Evolutionary conservation across 768 basidiomycete species (phyloP).

Genomic region (Leccinum uliginosum): DNA sequence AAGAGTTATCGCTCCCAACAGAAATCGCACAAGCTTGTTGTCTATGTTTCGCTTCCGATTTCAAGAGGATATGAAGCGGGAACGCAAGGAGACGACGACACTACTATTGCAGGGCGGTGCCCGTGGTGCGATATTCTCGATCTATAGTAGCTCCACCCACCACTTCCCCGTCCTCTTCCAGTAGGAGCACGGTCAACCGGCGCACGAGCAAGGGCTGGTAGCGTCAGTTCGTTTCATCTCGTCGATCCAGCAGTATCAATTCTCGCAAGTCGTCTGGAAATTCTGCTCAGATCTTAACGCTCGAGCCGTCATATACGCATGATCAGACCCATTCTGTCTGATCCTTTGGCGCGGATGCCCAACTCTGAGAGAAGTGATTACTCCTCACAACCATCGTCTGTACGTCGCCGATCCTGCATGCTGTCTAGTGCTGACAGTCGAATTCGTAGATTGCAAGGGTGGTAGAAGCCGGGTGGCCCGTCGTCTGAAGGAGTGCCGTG

Average conservation of each 20-base stretch:
- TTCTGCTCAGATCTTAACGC: slow-evolving; percentile 41
- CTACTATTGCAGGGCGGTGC: slow-evolving; percentile 19
- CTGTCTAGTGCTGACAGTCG: no score
- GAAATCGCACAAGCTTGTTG: slow-evolving; percentile 76
- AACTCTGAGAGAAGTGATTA: slow-evolving; percentile 80
- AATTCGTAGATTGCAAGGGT: no score
- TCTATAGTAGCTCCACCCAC: slow-evolving; percentile 23
- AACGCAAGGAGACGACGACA: slow-evolving; percentile 53
- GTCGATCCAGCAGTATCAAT: slow-evolving; percentile 88
- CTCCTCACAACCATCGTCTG: slow-evolving; percentile 77
- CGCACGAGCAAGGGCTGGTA: slow-evolving; percentile 42
- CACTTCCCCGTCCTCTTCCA: slow-evolving; percentile 26
- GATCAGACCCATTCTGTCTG: slow-evolving; percentile 56
- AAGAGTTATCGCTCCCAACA: slow-evolving; percentile 36
- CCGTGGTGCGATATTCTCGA: slow-evolving; percentile 25
- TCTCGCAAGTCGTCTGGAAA: slow-evolving; percentile 67
- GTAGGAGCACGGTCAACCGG: slow-evolving; percentile 43
- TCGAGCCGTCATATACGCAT: slow-evolving; percentile 52
- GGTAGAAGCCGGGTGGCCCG: no score
- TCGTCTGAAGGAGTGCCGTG: no score
- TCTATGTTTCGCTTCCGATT: slow-evolving; percentile 90
- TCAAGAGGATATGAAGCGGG: slow-evolving; percentile 85
- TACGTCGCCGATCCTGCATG: no score
- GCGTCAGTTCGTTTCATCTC: slow-evolving; percentile 72
- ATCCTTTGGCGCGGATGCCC: slow-evolving; percentile 78